phyloP scores from a whole-genome alignment of 345 rosid species.

The Rhizophora mangle region DNA sequence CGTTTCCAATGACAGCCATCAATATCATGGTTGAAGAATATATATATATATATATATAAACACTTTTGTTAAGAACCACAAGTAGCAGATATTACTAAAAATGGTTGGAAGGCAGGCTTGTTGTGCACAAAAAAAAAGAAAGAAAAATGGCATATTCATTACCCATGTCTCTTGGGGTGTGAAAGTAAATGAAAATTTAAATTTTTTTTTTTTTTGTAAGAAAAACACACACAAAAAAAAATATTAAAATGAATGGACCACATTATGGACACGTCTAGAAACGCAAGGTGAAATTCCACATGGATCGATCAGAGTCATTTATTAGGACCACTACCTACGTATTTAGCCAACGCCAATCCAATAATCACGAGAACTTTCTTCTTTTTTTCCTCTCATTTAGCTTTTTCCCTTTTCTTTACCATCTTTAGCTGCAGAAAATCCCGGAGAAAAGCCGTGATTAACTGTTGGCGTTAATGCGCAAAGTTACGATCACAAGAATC shows the following conservation, averaged over 20 bases:
- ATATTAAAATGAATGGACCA: conserved; percentile 20
- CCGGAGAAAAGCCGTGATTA: background rate
- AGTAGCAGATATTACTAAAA: background rate
- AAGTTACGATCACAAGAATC: conserved; percentile 18
- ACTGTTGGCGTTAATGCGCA: background rate
- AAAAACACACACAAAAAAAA: too few relatives aligned
- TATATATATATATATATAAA: too few relatives aligned
- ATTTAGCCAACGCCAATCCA: background rate
- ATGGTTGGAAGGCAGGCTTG: background rate
- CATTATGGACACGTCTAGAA: background rate
- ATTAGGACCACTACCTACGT: conserved; percentile 22
- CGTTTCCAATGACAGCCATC: background rate
- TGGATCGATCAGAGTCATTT: conserved; percentile 18
- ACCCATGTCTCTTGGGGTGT: too few relatives aligned
- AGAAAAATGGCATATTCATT: too few relatives aligned
- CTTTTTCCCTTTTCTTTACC: background rate
- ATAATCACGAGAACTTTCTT: conserved; percentile 16
- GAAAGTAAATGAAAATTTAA: too few relatives aligned
- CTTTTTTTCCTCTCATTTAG: background rate
- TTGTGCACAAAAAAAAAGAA: too few relatives aligned
- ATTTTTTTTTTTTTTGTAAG: too few relatives aligned
- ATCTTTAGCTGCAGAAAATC: background rate
- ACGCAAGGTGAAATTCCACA: background rate
- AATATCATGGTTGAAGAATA: background rate
- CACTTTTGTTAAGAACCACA: background rate